Conservation (phyloP, 441 rosid genomes). For the Euphorbia schlechtendalii region DNA sequence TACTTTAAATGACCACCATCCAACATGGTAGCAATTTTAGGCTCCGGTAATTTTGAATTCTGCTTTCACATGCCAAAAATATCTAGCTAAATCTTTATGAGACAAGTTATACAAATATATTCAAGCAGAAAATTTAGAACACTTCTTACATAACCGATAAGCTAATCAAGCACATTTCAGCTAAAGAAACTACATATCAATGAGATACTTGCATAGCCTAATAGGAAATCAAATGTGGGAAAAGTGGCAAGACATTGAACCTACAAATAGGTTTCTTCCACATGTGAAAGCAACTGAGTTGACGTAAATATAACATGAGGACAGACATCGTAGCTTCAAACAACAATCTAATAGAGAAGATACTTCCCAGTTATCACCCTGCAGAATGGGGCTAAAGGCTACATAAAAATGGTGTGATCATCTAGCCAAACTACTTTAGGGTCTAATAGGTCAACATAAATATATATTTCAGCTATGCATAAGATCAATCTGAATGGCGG, state of each 20-base stretch:
- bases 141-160: not conserved
- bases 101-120: not conserved
- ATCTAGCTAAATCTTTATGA: not conserved
- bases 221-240: not conserved
- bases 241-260: not conserved
- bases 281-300: not conserved
- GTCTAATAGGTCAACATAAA: not conserved
- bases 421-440: not conserved
- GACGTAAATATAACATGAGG: not conserved
- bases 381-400: not conserved
- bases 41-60: too few relatives aligned
- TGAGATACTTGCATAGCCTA: too few relatives aligned
- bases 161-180: slow-evolving; percentile 2
- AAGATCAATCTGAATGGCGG: not conserved
- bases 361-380: not conserved
- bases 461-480: not conserved
- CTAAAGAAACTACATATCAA: too few relatives aligned
- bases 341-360: not conserved
- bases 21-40: too few relatives aligned
- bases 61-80: not conserved
- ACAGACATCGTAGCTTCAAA: not conserved
- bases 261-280: not conserved
- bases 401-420: not conserved
- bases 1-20: slow-evolving; percentile 6
- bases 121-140: not conserved